Conservation (phyloP, 139 green algal genomes). For the Spirogloea muscicola region DNA sequence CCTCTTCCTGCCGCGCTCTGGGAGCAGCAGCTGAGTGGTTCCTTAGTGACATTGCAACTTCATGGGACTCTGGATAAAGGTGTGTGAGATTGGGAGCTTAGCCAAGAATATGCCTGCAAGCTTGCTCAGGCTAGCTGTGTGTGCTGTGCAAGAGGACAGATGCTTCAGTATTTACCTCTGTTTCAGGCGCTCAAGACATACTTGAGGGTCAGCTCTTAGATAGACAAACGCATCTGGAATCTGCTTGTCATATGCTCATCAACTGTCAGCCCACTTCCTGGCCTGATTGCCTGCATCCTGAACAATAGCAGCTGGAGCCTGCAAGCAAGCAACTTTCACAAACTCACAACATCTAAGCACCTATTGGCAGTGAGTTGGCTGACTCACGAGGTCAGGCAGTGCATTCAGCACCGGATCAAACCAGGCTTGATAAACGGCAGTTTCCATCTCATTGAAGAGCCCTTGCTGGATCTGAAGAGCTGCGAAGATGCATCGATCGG, state of each 20-base stretch:
- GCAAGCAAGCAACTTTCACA: not conserved
- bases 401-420: conserved; percentile 39
- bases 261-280: not conserved
- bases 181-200: conserved; percentile 66
- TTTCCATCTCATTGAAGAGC: conserved; percentile 77
- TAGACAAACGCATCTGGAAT: conserved; percentile 93
- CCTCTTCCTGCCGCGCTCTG: conserved; percentile 44
- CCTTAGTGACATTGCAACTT: not conserved
- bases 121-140: too few relatives aligned
- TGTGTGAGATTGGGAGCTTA: not conserved
- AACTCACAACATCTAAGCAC: not conserved
- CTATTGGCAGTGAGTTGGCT: too few relatives aligned
- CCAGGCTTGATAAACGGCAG: conserved; percentile 77
- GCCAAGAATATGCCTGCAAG: not conserved
- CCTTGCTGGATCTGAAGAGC: conserved; percentile 65
- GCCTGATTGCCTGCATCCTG: not conserved
- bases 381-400: conserved; percentile 58
- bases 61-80: not conserved
- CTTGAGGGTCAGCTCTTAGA: conserved; percentile 64
- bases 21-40: not conserved
- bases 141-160: too few relatives aligned
- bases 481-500: conserved; percentile 94
- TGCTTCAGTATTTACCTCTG: conserved; percentile 8
- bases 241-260: conserved; percentile 6
- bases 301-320: not conserved